A percentile compares a stretch with the other conserved stretches of the same genome.
These are phyloP conservation scores for Rosa lucieae DNA, from an alignment of 306 rosid species.

Conservation along the genomic window DNA sequence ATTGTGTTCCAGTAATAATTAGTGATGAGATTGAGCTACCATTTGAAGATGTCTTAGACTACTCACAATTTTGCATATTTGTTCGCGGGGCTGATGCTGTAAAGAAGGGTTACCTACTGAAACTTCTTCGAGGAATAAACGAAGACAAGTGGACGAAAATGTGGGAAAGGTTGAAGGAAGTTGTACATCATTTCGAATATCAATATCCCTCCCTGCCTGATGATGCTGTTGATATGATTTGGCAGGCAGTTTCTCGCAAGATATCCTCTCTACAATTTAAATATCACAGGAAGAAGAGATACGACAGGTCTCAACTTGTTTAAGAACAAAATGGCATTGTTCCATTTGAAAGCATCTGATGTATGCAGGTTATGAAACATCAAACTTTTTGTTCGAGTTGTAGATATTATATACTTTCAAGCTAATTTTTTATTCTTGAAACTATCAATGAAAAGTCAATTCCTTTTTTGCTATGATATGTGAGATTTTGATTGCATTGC, in stretches of 20 bases:
- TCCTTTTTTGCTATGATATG: not conserved
- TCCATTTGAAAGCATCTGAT: conserved; percentile 15
- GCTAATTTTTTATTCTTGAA: not conserved
- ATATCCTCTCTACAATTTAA: conserved; percentile 36
- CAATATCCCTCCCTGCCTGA: conserved; percentile 66
- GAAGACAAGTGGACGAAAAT: conserved; percentile 65
- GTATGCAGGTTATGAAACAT: conserved; percentile 14
- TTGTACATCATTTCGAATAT: conserved; percentile 62
- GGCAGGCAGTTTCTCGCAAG: conserved; percentile 75
- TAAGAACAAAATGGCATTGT: conserved; percentile 25
- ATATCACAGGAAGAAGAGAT: conserved; percentile 61
- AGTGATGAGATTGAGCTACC: conserved; percentile 91
- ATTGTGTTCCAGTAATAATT: conserved; percentile 85
- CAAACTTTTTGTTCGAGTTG: not conserved
- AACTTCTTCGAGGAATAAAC: conserved; percentile 61
- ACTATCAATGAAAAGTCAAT: not conserved
- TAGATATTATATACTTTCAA: conserved; percentile 12
- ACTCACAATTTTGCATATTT: conserved; percentile 73
- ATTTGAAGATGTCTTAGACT: conserved; percentile 77
- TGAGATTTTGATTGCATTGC: conserved; percentile 4
- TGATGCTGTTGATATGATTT: conserved; percentile 86
- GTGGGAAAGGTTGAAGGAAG: conserved; percentile 78
- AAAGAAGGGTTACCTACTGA: conserved; percentile 61
- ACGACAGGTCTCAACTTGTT: conserved; percentile 48
- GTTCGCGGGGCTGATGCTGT: conserved; percentile 58